phyloP scores from a whole-genome alignment of 2,329 filamentous ascomycete genomes.

The Beauveria brongniartii region DNA sequence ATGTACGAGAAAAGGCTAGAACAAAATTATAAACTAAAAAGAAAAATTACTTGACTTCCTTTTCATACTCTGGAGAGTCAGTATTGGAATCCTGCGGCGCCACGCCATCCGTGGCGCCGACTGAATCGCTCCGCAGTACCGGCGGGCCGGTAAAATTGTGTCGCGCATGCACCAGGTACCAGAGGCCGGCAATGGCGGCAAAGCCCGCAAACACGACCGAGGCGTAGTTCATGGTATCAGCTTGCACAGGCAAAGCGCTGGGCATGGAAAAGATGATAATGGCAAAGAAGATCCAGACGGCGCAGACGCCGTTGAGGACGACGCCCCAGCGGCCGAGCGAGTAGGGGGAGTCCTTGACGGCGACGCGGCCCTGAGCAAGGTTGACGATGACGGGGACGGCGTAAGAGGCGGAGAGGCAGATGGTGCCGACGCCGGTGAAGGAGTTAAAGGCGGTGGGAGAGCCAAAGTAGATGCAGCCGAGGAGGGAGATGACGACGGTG shows the following conservation, averaged over 20 bases:
- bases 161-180: slow-evolving; percentile 56
- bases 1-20: background rate
- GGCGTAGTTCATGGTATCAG: slow-evolving; percentile 57
- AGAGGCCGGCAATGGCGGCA: slow-evolving; percentile 47
- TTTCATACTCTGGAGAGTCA: background rate
- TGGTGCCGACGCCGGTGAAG: slow-evolving; percentile 73
- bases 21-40: background rate
- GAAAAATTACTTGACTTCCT: background rate
- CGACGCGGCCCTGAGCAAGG: slow-evolving; percentile 56
- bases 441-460: slow-evolving; percentile 69
- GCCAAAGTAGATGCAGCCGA: slow-evolving; percentile 74
- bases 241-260: slow-evolving; percentile 47
- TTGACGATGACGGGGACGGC: slow-evolving; percentile 68
- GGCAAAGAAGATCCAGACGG: slow-evolving; percentile 64
- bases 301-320: slow-evolving; percentile 57
- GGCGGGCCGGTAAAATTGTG: slow-evolving; percentile 56
- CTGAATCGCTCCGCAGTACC: slow-evolving; percentile 15
- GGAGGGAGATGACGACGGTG: slow-evolving; percentile 57
- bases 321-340: slow-evolving; percentile 63
- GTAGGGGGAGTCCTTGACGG: slow-evolving; percentile 57
- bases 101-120: background rate
- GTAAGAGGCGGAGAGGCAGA: slow-evolving; percentile 69
- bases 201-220: slow-evolving; percentile 59
- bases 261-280: slow-evolving; percentile 73
- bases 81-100: slow-evolving; percentile 4